A percentile compares a stretch with the other conserved stretches of the same genome.
phyloP scores from a whole-genome alignment of 495 filamentous ascomycete species.

The Clohesyomyces aquaticus region DNA sequence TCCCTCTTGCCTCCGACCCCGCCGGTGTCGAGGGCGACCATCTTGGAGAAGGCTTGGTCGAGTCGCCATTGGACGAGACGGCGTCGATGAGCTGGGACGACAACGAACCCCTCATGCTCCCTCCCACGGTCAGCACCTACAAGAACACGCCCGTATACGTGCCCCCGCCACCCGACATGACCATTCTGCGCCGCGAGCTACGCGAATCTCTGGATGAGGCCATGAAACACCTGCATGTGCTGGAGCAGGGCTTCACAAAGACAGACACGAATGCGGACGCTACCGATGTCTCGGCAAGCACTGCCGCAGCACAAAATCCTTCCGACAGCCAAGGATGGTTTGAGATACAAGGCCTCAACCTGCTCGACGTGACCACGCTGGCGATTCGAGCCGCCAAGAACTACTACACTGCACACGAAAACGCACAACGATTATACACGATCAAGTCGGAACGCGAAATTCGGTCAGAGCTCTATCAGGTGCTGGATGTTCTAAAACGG shows the following conservation, averaged over 20 bases:
- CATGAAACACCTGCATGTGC: conserved; percentile 61
- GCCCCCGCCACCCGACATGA: conserved; percentile 81
- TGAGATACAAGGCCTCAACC: conserved; percentile 87
- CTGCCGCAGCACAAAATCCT: conserved; percentile 44
- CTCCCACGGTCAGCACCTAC: conserved; percentile 95
- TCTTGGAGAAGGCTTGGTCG: conserved; percentile 50
- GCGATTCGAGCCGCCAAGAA: conserved; percentile 92
- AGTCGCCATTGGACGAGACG: conserved; percentile 63
- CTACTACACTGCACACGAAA: conserved; percentile 88
- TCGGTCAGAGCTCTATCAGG: conserved; percentile 76
- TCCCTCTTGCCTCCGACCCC: conserved; percentile 19
- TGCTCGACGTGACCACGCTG: conserved; percentile 88
- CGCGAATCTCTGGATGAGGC: conserved; percentile 67
- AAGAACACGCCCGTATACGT: conserved; percentile 83
- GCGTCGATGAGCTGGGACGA: conserved; percentile 58
- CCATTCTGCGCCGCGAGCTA: conserved; percentile 75
- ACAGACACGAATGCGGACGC: conserved; percentile 18
- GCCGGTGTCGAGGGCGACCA: conserved; percentile 8
- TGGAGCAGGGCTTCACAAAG: conserved; percentile 39
- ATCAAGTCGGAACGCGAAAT: conserved; percentile 85
- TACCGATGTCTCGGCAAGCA: conserved; percentile 17
- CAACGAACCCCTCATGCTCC: conserved; percentile 75
- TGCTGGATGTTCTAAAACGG: conserved; percentile 86
- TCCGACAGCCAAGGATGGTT: conserved; percentile 65
- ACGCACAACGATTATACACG: conserved; percentile 76